Evolutionary conservation across 257 asterid species (phyloP).

Genomic region (Leonotis leonurus): DNA sequence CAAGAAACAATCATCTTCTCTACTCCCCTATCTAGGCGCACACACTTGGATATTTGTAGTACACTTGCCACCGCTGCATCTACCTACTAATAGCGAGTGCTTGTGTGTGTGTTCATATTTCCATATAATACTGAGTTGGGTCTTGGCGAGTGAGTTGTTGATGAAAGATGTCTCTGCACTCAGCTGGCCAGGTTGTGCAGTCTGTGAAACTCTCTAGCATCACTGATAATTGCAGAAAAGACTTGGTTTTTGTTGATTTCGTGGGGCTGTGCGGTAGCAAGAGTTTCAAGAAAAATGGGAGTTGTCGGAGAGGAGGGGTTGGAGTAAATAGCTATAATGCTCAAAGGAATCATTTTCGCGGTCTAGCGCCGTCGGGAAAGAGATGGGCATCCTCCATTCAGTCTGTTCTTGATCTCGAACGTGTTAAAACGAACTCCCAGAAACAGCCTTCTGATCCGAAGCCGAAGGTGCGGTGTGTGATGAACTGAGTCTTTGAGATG

Average conservation of each 20-base stretch:
- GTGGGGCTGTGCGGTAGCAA: constrained; percentile 35
- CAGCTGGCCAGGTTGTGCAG: constrained; percentile 49
- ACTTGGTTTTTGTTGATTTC: constrained; percentile 43
- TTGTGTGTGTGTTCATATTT: neutral
- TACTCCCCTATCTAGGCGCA: constrained; percentile 9
- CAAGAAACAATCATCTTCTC: too few species aligned
- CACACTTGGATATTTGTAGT: neutral
- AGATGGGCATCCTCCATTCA: constrained; percentile 38
- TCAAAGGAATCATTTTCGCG: constrained; percentile 28
- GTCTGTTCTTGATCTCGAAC: constrained; percentile 50
- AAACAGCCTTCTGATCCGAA: constrained; percentile 29
- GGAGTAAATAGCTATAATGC: constrained; percentile 15
- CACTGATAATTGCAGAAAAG: constrained; percentile 21
- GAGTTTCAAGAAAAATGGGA: constrained; percentile 26
- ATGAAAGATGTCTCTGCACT: constrained; percentile 42
- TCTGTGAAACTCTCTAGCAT: constrained; percentile 40
- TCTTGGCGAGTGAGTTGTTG: constrained; percentile 10
- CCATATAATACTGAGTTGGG: neutral
- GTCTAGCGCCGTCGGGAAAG: constrained; percentile 18
- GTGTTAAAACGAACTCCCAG: constrained; percentile 17
- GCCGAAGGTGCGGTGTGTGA: constrained; percentile 33
- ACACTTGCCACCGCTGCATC: neutral
- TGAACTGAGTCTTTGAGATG: neutral
- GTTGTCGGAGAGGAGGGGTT: constrained; percentile 29
- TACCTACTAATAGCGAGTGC: neutral